Percentiles rank a stretch among this genome's conserved stretches.
These are phyloP conservation scores for Musa troglodytarum DNA, from an alignment of 176 grass and related monocot genomes.

Conservation along the genomic window DNA sequence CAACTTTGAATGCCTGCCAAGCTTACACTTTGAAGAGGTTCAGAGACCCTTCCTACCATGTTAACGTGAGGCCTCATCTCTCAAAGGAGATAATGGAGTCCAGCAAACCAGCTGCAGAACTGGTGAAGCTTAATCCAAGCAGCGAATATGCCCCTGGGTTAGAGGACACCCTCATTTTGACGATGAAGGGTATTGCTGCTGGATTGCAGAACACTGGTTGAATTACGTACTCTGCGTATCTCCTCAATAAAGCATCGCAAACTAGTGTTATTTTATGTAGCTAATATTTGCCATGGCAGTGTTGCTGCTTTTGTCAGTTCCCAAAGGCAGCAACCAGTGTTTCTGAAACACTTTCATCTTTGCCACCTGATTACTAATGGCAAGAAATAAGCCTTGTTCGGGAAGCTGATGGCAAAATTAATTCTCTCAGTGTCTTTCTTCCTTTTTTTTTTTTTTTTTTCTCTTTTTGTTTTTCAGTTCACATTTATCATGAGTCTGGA, in stretches of 20 bases:
- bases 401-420: too few species aligned
- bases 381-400: too few species aligned
- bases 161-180: constrained; percentile 91
- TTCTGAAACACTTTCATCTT: too few species aligned
- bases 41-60: constrained; percentile 58
- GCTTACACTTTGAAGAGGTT: constrained; percentile 76
- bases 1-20: constrained; percentile 76
- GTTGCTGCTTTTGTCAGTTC: background rate
- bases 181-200: constrained; percentile 98
- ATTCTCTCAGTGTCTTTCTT: too few species aligned
- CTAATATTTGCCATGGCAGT: background rate
- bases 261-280: background rate
- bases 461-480: too few species aligned
- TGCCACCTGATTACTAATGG: too few species aligned
- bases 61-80: constrained; percentile 43
- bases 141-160: constrained; percentile 85
- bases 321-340: too few species aligned
- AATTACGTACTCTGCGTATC: background rate
- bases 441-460: too few species aligned
- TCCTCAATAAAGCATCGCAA: background rate
- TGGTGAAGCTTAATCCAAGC: constrained; percentile 71
- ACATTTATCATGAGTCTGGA: too few species aligned
- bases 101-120: constrained; percentile 45
- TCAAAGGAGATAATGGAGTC: constrained; percentile 60
- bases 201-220: constrained; percentile 94